Evolutionary conservation across 805 yeast species (phyloP).

Genomic region (Cyberlindnera sargentensis): DNA sequence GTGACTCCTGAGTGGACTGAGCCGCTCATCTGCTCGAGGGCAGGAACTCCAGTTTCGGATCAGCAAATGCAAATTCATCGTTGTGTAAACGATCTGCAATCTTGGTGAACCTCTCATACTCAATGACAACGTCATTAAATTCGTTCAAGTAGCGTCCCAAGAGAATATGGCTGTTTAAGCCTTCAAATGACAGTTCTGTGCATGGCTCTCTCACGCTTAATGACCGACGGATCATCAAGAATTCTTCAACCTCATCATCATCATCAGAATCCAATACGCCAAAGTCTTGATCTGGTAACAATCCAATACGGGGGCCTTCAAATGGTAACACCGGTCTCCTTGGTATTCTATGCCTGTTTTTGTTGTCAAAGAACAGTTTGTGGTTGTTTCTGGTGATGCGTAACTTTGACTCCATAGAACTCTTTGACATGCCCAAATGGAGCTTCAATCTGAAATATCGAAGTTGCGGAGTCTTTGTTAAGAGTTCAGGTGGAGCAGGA

Average conservation of each 20-base stretch:
- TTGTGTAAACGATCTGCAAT: slow-evolving; percentile 20
- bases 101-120: slow-evolving; percentile 32
- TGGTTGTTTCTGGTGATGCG: slow-evolving; percentile 17
- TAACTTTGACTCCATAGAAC: slow-evolving; percentile 26
- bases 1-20: no score
- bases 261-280: slow-evolving; percentile 8
- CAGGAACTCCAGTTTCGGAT: slow-evolving; percentile 9
- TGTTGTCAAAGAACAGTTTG: slow-evolving; percentile 11
- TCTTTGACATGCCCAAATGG: slow-evolving; percentile 38
- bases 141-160: slow-evolving; percentile 47
- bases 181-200: slow-evolving; percentile 3
- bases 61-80: slow-evolving; percentile 9
- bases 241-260: slow-evolving; percentile 13
- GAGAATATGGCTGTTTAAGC: slow-evolving; percentile 20
- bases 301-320: slow-evolving; percentile 3
- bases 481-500: slow-evolving; percentile 39
- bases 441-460: slow-evolving; percentile 40
- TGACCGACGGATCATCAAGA: slow-evolving; percentile 5
- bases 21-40: no score
- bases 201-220: not conserved
- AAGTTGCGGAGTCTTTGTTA: slow-evolving; percentile 37
- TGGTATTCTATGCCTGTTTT: not conserved
- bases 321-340: slow-evolving; percentile 12
- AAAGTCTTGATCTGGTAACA: not conserved
- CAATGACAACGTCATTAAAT: slow-evolving; percentile 41